Percentiles rank a stretch among this genome's conserved stretches.
Conservation (phyloP, 306 rosid species). For the Fragaria vesca region DNA sequence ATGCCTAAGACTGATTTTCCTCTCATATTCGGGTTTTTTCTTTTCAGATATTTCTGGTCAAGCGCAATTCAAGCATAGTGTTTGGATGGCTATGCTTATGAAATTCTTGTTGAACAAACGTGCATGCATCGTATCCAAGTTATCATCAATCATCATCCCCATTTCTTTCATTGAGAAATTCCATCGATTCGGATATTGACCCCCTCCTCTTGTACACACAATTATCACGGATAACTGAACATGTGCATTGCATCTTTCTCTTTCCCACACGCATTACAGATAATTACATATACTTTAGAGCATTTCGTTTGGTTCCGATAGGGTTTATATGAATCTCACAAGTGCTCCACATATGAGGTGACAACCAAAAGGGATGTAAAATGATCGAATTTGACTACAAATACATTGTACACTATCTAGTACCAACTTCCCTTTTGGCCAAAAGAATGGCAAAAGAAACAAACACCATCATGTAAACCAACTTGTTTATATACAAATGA, state of each 20-base stretch:
- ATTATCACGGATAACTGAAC: background rate
- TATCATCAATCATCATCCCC: background rate
- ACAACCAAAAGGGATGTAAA: slow-evolving; percentile 18
- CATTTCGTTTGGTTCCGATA: slow-evolving; percentile 1
- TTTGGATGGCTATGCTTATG: background rate
- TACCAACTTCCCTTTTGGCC: background rate
- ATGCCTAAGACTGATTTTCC: background rate
- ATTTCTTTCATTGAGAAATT: slow-evolving; percentile 1
- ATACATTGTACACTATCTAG: background rate
- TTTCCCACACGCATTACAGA: background rate
- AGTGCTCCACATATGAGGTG: slow-evolving; percentile 30
- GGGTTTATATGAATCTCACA: slow-evolving; percentile 6
- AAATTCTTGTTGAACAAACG: background rate
- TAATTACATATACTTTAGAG: background rate
- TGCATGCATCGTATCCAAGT: slow-evolving; percentile 24
- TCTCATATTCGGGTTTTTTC: background rate
- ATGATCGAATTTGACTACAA: background rate
- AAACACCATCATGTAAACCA: slow-evolving; percentile 11
- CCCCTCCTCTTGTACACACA: slow-evolving; percentile 5
- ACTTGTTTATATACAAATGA: slow-evolving; percentile 3
- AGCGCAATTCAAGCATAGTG: slow-evolving; percentile 3
- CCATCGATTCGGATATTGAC: slow-evolving; percentile 12
- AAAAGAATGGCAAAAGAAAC: background rate
- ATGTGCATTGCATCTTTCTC: slow-evolving; percentile 16
- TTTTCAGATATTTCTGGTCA: background rate